Conservation (phyloP, 73 alveolate species). For the Tetrahymena malaccensis region DNA sequence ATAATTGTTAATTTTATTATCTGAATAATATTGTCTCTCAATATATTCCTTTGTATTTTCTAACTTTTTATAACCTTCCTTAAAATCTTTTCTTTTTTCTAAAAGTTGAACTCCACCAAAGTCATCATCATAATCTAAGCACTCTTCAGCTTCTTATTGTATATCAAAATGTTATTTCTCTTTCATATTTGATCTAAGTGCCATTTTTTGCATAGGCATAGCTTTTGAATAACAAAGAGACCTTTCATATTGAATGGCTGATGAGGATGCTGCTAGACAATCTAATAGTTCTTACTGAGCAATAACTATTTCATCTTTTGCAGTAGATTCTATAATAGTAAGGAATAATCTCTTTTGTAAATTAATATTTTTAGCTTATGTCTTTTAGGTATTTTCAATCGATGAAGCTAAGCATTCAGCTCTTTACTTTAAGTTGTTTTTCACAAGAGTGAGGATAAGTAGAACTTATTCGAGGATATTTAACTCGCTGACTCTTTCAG, state of each 20-base stretch:
- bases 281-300: not conserved
- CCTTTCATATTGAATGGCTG: too few relatives aligned
- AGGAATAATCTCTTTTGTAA: not conserved
- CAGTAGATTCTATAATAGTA: not conserved
- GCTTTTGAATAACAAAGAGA: too few relatives aligned
- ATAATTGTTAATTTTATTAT: not conserved
- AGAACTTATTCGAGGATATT: conserved; percentile 52
- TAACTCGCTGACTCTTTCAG: not conserved
- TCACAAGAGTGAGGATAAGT: not conserved
- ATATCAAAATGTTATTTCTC: too few relatives aligned
- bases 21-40: conserved; percentile 71
- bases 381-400: not conserved
- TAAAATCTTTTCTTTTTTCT: not conserved
- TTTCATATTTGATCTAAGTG: not conserved
- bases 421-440: not conserved
- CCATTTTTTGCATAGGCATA: not conserved
- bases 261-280: too few relatives aligned
- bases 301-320: not conserved
- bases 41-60: conserved; percentile 71
- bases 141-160: not conserved
- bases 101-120: not conserved
- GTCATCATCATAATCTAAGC: not conserved
- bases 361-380: not conserved
- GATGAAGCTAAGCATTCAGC: not conserved
- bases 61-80: conserved; percentile 40